Base-by-base conservation (phyloP, 352 stramenopile species). In the Globisporangium cystogenes region DNA sequence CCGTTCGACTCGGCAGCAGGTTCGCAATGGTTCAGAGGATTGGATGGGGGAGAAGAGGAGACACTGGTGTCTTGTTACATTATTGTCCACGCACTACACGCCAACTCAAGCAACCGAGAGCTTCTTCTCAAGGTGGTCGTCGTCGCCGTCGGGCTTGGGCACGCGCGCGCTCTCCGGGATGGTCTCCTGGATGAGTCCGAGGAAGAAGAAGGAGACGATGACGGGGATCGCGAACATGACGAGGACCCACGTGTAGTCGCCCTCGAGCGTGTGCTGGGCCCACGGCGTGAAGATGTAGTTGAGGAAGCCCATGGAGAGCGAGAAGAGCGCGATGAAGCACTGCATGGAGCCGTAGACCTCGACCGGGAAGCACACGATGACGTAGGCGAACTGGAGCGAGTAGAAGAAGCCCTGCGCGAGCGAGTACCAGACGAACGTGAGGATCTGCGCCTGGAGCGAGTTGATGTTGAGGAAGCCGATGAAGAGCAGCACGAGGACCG, bases 251-350 rank as follows among this genome's bases (percentile, higher is more conserved):
- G 62, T 57, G 49, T 71, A 71, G 53, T 71, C 53, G 24, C 66
- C 62, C 18, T 37, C 46, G 3, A 74, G 60, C 26, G 61, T 61
- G n/a, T 71, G 57, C 24, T 74, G 62, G 2, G 65, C 55, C 62
- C 62, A 71, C 33, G 62, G 62, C 23, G 51, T 74, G 59, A 74
- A 74, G 20, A 55, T 57, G 62, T 71, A 74, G 52, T 71, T 70
- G 52, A 70, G 59, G 18, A 71, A 59, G 15, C 58, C 54, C 58
- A 71, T 58, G 4, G 68, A 54, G 62, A 74, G 65, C 24, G 65
- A 66, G 42, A 51, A 71, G 40, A 60, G 40, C 20, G 57, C 59
- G 23, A 74, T 43, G 39, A 68, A 74, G 35, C 62, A 62, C 43
- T 74, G 62, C 14, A 74, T 51, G 21, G 62, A 71, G 48, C 66